Base-by-base conservation (phyloP, 345 rosid species). In the Citrus medica region DNA sequence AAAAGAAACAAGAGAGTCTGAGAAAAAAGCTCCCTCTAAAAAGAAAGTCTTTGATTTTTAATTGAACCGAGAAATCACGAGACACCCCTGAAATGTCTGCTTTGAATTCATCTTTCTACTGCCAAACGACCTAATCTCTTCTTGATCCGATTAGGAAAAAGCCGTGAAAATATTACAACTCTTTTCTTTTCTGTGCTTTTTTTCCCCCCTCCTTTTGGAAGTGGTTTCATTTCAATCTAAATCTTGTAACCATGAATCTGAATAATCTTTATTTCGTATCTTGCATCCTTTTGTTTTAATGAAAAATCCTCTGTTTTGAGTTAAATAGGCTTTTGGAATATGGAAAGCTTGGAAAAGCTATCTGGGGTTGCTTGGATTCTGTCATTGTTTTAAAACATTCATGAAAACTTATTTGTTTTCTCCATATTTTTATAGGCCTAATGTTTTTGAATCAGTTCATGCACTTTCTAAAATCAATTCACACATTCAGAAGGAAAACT, bases 371-470 rank as follows among this genome's bases (percentile, higher is more conserved):
- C 22, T 79, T 81, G 78, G 73, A 74, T 79, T 75, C 67, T 76
- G 71, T 69, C 59, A 67, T 60, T 75, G 30, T 48, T 72, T 77
- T 62, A 51, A 56, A 79, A 48, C 37, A 78, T 89, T 89, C 90
- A 92, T 90, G 95, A 90, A 85, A 86, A 81, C 82, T 84, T 79
- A 76, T 79, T 51, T 66, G 4, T 63, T 40, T 79, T 81, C 76
- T 82, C 75, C 85, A 75, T 74, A 82, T 67, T 78, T 66, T 74
- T 60, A 24, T 65, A 78, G 88, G 87, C 82, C 88, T 91, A 92
- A 94, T 92, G 98, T 92, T 92, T 87, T 82, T 91, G 83, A 94
- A 96, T 89, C 95, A 88, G 91, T 96, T 94, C 90, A 92, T 94
- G 99, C 97, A 96, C 84, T 96, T 96, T 82, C 83, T 96, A 51